Evolutionary conservation across 2,329 filamentous ascomycete species (phyloP), one percentile per base, ranked within the genome.

Genomic region (Neocucurbitaria cava): DNA sequence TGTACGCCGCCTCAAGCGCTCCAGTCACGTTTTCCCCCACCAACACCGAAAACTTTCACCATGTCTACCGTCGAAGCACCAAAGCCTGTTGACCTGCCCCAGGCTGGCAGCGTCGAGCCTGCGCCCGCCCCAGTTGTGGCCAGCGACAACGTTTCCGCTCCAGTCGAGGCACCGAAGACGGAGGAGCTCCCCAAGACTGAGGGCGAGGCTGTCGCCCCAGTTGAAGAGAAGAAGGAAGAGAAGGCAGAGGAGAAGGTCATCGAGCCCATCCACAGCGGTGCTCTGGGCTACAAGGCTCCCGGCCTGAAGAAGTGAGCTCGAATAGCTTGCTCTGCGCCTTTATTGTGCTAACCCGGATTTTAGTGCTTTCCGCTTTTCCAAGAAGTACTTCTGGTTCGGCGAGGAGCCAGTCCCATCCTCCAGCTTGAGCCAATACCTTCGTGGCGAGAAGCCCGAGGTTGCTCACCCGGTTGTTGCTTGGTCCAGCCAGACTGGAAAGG

Each of bases 401-500:
- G 88, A 91, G 36, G 84, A 88, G 52, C 76, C 83, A 26, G 89
- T 96, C 56, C 86, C 92, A 71, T 79, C 86, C 68, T 89, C 94
- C 79, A 84, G 89, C 73, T 84, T 97, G 52, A 78, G 83, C 65
- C 80, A 84, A 68, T 97, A 94, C 82, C 84, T 96, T 68, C 91
- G 92, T 80, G 88, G 87, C 71, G 92, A 96, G 85, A 97, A 97
- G 88, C 83, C 88, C 52, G 83, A 88, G 49, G 83, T 88, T 64
- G 89, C 90, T 58, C 89, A 96, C 81, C 85, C 90, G 64, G 89
- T 89, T 68, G 89, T 87, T 66, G 90, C 95, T 31, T 97, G 95
- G 92, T 92, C 94, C 61, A 88, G 87, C 66, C 87, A 96, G 83
- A 97, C 94, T 55, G 94, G 94, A 77, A 96, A 96, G 84, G 95